phyloP scores from a whole-genome alignment of 1,284 basidiomycete species.

The Sanghuangporus sanghuang region DNA sequence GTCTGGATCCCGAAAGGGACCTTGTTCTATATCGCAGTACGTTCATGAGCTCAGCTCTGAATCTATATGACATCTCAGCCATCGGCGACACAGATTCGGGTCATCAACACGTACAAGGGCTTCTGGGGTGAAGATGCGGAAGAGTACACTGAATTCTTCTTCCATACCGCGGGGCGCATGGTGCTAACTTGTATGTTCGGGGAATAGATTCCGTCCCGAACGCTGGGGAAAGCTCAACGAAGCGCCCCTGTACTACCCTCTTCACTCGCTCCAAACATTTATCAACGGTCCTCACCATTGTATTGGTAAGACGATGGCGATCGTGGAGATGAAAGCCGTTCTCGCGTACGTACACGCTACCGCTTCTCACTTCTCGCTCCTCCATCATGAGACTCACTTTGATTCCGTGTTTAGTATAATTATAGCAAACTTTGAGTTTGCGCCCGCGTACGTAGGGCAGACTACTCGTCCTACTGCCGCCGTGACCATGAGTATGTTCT shows the following conservation, averaged over 20 bases:
- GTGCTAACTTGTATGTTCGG: background rate
- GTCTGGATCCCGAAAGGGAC: conserved; percentile 43
- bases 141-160: conserved; percentile 1
- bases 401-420: conserved; percentile 23
- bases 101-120: conserved; percentile 29
- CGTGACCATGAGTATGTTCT: conserved; percentile 36
- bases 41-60: conserved; percentile 16
- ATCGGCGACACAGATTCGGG: conserved; percentile 31
- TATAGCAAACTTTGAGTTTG: conserved; percentile 38
- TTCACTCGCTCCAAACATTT: conserved; percentile 16
- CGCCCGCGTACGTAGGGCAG: conserved; percentile 36
- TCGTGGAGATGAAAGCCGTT: conserved; percentile 48
- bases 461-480: conserved; percentile 34
- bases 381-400: background rate
- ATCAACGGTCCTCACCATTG: conserved; percentile 19
- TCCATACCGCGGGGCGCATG: background rate
- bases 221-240: conserved; percentile 11
- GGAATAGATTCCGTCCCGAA: conserved; percentile 18
- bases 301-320: conserved; percentile 37
- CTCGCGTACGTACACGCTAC: conserved; percentile 29
- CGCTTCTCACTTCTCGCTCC: background rate
- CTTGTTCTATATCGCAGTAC: conserved; percentile 40
- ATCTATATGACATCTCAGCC: background rate
- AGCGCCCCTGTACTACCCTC: conserved; percentile 1
- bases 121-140: conserved; percentile 20